These are phyloP conservation scores for Colletotrichum viniferum DNA, from an alignment of 2,329 filamentous ascomycete genomes.

Conservation along the genomic window DNA sequence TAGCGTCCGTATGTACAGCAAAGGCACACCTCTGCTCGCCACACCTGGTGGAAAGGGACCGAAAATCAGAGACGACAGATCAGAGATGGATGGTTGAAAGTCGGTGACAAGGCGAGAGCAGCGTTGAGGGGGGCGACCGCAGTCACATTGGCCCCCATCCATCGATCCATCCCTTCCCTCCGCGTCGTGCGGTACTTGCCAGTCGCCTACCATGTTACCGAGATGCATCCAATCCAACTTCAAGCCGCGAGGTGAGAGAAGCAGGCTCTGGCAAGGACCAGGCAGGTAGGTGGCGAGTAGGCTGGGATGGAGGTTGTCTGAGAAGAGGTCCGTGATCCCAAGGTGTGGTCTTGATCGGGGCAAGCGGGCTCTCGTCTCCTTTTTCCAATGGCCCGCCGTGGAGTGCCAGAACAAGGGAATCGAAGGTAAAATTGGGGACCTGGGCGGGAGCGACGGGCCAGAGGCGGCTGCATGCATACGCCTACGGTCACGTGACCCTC, in stretches of 20 bases:
- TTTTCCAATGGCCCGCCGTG: slow-evolving; percentile 1
- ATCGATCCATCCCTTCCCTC: not conserved
- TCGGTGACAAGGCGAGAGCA: not conserved
- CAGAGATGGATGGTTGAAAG: not conserved
- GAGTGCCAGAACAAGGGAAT: slow-evolving; percentile 15
- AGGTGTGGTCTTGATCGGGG: not conserved
- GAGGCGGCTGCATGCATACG: slow-evolving; percentile 20
- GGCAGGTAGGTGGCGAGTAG: not conserved
- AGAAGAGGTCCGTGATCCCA: slow-evolving; percentile 4
- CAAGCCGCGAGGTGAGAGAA: not conserved
- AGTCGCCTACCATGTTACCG: not conserved
- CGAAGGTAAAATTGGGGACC: slow-evolving; percentile 13
- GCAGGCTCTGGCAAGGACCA: not conserved
- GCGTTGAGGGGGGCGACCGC: not conserved
- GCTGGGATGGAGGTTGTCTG: not conserved
- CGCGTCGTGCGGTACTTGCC: not conserved
- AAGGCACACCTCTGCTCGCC: not conserved
- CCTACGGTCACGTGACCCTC: slow-evolving; percentile 8
- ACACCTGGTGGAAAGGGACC: not conserved
- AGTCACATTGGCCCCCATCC: not conserved
- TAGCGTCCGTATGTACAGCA: not conserved
- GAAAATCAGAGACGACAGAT: not conserved
- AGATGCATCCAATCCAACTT: not conserved
- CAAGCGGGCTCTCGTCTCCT: not conserved
- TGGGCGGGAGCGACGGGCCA: slow-evolving; percentile 18